phyloP scores from a whole-genome alignment of 2,329 filamentous ascomycete species.

The Neofusicoccum laricinum region DNA sequence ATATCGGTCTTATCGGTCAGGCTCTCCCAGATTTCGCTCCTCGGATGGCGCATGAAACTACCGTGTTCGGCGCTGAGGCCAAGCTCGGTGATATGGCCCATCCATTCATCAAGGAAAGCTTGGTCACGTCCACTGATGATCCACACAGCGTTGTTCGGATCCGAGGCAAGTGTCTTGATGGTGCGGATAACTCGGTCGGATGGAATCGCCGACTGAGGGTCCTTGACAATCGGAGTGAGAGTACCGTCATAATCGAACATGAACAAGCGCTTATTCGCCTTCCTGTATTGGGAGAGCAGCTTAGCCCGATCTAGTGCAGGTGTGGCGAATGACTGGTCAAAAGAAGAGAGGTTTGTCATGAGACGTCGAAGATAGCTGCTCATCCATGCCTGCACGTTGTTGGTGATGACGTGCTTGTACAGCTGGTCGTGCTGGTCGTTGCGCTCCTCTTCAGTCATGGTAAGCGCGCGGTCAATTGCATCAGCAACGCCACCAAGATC shows the following conservation, averaged over 20 bases:
- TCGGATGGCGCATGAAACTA: constrained; percentile 85
- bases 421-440: constrained; percentile 68
- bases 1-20: constrained; percentile 83
- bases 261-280: constrained; percentile 77
- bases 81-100: constrained; percentile 84
- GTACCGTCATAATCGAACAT: constrained; percentile 99
- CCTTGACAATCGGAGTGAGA: constrained; percentile 86
- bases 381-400: constrained; percentile 86
- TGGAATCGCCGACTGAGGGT: constrained; percentile 84
- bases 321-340: constrained; percentile 71
- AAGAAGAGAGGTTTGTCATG: constrained; percentile 74
- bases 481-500: constrained; percentile 80
- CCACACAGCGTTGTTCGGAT: constrained; percentile 88
- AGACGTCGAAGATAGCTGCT: constrained; percentile 74
- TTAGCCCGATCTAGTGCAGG: constrained; percentile 75
- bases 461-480: constrained; percentile 77
- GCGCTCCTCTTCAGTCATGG: constrained; percentile 67
- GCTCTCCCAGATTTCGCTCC: constrained; percentile 78
- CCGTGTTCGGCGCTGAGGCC: constrained; percentile 98
- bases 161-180: constrained; percentile 73
- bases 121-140: constrained; percentile 96
- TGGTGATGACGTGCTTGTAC: constrained; percentile 78
- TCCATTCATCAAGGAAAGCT: constrained; percentile 82
- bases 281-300: constrained; percentile 70
- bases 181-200: constrained; percentile 78